A percentile compares a stretch with the other conserved stretches of the same genome.
phyloP scores from a whole-genome alignment of 768 basidiomycete species.

The Boletus vinaceobasis region DNA sequence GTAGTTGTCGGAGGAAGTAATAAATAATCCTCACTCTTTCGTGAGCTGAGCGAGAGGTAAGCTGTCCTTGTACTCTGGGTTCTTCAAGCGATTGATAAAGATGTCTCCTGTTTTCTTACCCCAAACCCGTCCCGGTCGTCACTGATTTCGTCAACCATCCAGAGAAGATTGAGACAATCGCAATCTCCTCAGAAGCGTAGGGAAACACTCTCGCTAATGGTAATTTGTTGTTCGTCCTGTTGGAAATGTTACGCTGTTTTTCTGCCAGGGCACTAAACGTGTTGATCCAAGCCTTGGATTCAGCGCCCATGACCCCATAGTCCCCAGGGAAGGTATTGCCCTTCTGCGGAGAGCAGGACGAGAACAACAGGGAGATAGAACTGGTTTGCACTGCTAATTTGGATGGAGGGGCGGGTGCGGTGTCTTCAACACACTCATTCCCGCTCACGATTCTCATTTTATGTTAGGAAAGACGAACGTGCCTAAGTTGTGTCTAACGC shows the following conservation, averaged over 20 bases:
- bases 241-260: slow-evolving; percentile 53
- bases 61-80: slow-evolving; percentile 51
- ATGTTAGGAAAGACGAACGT: slow-evolving; percentile 6
- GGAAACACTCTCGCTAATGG: slow-evolving; percentile 61
- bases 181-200: slow-evolving; percentile 53
- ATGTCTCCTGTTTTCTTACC: slow-evolving; percentile 51
- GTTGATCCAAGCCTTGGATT: slow-evolving; percentile 61
- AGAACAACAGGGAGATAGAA: slow-evolving; percentile 55
- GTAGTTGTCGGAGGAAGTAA: not conserved
- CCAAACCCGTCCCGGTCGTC: slow-evolving; percentile 60
- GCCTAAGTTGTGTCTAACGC: slow-evolving; percentile 1
- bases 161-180: slow-evolving; percentile 57
- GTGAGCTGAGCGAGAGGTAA: slow-evolving; percentile 59
- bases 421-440: not conserved
- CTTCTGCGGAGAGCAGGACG: slow-evolving; percentile 41
- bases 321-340: slow-evolving; percentile 51
- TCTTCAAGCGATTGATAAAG: slow-evolving; percentile 50
- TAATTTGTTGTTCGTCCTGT: slow-evolving; percentile 58
- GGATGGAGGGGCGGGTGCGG: slow-evolving; percentile 1
- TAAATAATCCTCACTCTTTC: slow-evolving; percentile 45
- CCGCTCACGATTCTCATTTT: not conserved
- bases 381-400: slow-evolving; percentile 16
- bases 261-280: slow-evolving; percentile 56
- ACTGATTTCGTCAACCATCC: slow-evolving; percentile 66
- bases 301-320: slow-evolving; percentile 52